Evolutionary conservation across 495 filamentous ascomycete genomes (phyloP).

Genomic region (Penicillium goetzii): DNA sequence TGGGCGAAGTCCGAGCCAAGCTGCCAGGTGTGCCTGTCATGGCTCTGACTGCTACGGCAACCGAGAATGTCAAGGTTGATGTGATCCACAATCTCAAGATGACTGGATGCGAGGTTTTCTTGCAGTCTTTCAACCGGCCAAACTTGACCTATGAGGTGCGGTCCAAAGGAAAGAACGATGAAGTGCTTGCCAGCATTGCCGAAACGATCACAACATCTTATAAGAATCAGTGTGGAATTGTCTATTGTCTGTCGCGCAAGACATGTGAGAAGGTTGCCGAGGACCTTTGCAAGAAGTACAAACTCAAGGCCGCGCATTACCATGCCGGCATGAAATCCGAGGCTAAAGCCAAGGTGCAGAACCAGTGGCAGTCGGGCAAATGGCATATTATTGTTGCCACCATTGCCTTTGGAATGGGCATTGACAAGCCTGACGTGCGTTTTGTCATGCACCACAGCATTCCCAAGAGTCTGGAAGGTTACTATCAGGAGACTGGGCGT

Average conservation of each 20-base stretch:
- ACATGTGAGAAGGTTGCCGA: slow-evolving; percentile 79
- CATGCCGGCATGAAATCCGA: slow-evolving; percentile 74
- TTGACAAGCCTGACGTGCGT: slow-evolving; percentile 94
- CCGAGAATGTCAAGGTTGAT: slow-evolving; percentile 86
- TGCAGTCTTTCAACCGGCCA: slow-evolving; percentile 91
- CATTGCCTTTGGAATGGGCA: slow-evolving; percentile 98
- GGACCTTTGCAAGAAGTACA: slow-evolving; percentile 59
- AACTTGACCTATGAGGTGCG: slow-evolving; percentile 88
- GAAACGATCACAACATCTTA: slow-evolving; percentile 70
- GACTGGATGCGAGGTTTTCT: slow-evolving; percentile 71
- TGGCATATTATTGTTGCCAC: slow-evolving; percentile 96
- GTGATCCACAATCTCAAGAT: slow-evolving; percentile 88
- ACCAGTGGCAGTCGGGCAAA: slow-evolving; percentile 76
- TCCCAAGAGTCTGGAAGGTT: slow-evolving; percentile 95
- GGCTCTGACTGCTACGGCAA: slow-evolving; percentile 94
- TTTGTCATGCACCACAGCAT: slow-evolving; percentile 92
- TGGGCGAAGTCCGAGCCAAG: slow-evolving; percentile 69
- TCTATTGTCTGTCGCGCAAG: slow-evolving; percentile 88
- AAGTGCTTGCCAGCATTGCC: slow-evolving; percentile 67
- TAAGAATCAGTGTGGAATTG: slow-evolving; percentile 76
- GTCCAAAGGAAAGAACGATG: slow-evolving; percentile 57
- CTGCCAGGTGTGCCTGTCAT: slow-evolving; percentile 85
- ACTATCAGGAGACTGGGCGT: slow-evolving; percentile 96
- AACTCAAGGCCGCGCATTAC: slow-evolving; percentile 79
- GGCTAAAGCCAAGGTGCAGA: slow-evolving; percentile 70